These are phyloP conservation scores for Papiliotrema terrestris DNA, from an alignment of 1,284 basidiomycete species.

Conservation along the genomic window DNA sequence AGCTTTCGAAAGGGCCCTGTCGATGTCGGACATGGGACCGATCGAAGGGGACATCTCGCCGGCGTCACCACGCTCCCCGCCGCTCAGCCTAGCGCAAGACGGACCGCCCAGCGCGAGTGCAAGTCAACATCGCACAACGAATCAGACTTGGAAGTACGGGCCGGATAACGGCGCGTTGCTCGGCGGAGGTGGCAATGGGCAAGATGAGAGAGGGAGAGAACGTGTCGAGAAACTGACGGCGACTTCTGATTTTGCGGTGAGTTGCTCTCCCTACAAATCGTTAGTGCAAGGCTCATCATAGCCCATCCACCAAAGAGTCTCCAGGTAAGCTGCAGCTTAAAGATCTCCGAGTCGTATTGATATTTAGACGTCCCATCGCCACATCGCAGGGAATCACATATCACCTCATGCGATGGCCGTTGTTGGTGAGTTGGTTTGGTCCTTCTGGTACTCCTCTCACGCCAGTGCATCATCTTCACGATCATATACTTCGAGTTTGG, in stretches of 20 bases:
- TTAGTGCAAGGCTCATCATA: constrained; percentile 4
- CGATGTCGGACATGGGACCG: constrained; percentile 29
- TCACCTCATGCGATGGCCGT: constrained; percentile 79
- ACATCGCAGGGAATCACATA: constrained; percentile 73
- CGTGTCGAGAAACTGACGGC: constrained; percentile 75
- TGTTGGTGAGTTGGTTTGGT: constrained; percentile 61
- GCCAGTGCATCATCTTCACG: constrained; percentile 71
- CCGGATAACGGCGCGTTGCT: constrained; percentile 22
- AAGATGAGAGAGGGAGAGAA: constrained; percentile 27
- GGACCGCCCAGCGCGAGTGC: not conserved
- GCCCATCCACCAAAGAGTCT: constrained; percentile 77
- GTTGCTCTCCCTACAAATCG: constrained; percentile 6
- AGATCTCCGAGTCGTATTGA: constrained; percentile 5
- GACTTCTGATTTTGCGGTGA: constrained; percentile 77
- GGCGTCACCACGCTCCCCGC: constrained; percentile 27
- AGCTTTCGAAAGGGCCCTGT: constrained; percentile 45
- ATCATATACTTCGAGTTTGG: constrained; percentile 85
- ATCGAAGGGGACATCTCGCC: constrained; percentile 33
- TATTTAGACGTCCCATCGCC: constrained; percentile 19
- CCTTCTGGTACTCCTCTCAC: not conserved
- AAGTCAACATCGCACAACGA: not conserved
- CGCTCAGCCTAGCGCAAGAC: constrained; percentile 2
- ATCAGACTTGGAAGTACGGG: constrained; percentile 30
- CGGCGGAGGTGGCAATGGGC: constrained; percentile 1
- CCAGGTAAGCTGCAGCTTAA: constrained; percentile 21